Percentiles rank a stretch among this genome's conserved stretches.
phyloP scores from a whole-genome alignment of 2,329 filamentous ascomycete genomes.

The Epichloe typhina region DNA sequence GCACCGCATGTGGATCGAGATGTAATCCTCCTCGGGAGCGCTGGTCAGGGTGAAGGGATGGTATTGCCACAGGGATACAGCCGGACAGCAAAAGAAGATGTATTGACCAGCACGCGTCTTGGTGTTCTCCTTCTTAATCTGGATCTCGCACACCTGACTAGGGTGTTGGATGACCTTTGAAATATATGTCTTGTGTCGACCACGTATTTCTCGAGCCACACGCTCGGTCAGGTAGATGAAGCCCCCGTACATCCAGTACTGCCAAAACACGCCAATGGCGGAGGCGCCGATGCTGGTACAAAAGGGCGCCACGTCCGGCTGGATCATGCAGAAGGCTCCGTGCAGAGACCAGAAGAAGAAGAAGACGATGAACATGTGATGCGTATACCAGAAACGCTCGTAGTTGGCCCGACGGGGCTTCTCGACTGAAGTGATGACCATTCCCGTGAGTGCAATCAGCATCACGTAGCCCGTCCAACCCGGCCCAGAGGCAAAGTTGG shows the following conservation, averaged over 20 bases:
- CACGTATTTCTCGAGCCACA: conserved; percentile 64
- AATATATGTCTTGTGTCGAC: conserved; percentile 72
- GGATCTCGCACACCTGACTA: conserved; percentile 79
- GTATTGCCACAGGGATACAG: conserved; percentile 79
- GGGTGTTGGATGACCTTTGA: conserved; percentile 85
- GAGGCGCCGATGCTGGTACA: conserved; percentile 54
- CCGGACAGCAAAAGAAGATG: conserved; percentile 79
- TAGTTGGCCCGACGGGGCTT: conserved; percentile 70
- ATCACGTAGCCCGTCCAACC: conserved; percentile 83
- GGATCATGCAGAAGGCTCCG: conserved; percentile 83
- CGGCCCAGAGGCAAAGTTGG: conserved; percentile 66
- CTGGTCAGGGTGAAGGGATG: conserved; percentile 79
- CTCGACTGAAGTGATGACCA: conserved; percentile 65
- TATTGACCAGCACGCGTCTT: conserved; percentile 74
- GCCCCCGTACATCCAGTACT: conserved; percentile 84
- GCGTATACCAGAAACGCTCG: conserved; percentile 83
- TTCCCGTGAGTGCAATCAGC: conserved; percentile 64
- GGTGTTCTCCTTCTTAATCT: conserved; percentile 82
- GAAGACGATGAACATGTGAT: conserved; percentile 79
- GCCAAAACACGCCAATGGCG: conserved; percentile 69
- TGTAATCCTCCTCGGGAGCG: conserved; percentile 80
- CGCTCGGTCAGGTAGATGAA: conserved; percentile 71
- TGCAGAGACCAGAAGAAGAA: conserved; percentile 88
- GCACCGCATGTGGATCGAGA: conserved; percentile 73
- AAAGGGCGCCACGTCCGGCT: conserved; percentile 64